These are phyloP conservation scores for Colletotrichum gloeosporioides DNA, from an alignment of 2,329 filamentous ascomycete species.

Conservation along the genomic window DNA sequence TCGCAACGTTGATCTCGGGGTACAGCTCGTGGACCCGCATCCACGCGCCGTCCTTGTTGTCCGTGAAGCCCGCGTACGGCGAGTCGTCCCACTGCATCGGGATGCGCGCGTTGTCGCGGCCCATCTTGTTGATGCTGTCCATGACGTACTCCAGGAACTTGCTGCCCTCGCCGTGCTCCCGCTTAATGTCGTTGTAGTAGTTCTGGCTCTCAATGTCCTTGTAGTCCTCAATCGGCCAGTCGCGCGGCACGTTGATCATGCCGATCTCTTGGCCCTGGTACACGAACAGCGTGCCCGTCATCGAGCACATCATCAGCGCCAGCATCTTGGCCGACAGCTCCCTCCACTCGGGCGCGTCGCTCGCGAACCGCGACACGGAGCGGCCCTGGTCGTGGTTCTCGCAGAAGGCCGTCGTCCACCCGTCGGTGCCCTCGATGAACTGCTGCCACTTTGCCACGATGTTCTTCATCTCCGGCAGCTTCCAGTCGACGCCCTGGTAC, in stretches of 20 bases:
- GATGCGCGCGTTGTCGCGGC: constrained; percentile 69
- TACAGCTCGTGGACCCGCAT: constrained; percentile 68
- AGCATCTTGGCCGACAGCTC: constrained; percentile 57
- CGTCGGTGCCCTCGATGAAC: constrained; percentile 57
- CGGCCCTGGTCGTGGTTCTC: constrained; percentile 68
- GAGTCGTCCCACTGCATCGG: constrained; percentile 70
- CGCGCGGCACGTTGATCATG: constrained; percentile 55
- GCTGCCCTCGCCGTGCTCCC: constrained; percentile 48
- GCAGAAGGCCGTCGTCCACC: constrained; percentile 63
- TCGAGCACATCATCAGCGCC: constrained; percentile 47
- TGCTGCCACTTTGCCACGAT: constrained; percentile 55
- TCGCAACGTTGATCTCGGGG: constrained; percentile 57
- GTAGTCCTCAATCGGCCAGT: constrained; percentile 54
- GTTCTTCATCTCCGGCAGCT: constrained; percentile 52
- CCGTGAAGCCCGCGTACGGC: constrained; percentile 66
- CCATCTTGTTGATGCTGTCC: constrained; percentile 61
- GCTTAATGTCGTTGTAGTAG: constrained; percentile 51
- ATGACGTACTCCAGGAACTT: constrained; percentile 49
- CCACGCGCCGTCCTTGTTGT: constrained; percentile 47
- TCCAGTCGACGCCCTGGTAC: constrained; percentile 53
- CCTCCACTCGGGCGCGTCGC: constrained; percentile 47
- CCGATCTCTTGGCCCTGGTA: constrained; percentile 66
- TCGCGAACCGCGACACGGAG: constrained; percentile 58
- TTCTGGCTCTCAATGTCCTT: constrained; percentile 55
- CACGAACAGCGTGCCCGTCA: constrained; percentile 59